Evolutionary conservation across 306 rosid species (phyloP).

Genomic region (Pterocarpus santalinus): DNA sequence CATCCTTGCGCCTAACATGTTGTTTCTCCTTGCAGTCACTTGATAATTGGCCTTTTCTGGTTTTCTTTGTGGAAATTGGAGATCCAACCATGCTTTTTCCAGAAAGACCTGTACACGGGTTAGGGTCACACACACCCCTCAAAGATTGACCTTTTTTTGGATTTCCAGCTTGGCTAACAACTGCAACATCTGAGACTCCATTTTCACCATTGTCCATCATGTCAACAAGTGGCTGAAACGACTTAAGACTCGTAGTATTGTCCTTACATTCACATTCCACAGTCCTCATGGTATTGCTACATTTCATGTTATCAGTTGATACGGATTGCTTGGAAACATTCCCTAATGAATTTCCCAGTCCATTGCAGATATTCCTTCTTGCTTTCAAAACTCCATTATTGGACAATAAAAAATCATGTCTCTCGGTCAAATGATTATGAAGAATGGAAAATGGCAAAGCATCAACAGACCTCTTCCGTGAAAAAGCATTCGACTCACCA

Average conservation of each 20-base stretch:
- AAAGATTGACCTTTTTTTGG: neutral
- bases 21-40: conserved; percentile 31
- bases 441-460: conserved; percentile 36
- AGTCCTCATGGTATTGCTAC: neutral
- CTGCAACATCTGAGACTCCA: conserved; percentile 28
- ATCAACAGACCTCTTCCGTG: conserved; percentile 3
- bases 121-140: neutral
- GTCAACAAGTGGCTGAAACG: conserved; percentile 25
- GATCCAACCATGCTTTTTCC: neutral
- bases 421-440: conserved; percentile 41
- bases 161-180: conserved; percentile 13
- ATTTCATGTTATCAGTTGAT: conserved; percentile 4
- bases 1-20: neutral
- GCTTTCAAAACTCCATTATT: conserved; percentile 47
- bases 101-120: neutral
- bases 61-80: conserved; percentile 27
- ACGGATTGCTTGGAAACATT: conserved; percentile 29
- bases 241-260: neutral
- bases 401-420: conserved; percentile 47
- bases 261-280: neutral
- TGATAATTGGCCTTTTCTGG: neutral
- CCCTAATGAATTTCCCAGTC: conserved; percentile 25
- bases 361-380: conserved; percentile 27
- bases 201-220: conserved; percentile 29
- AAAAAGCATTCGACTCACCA: conserved; percentile 44